A percentile compares a stretch with the other conserved stretches of the same genome.
phyloP scores from a whole-genome alignment of 768 basidiomycete species.

The Podaxis pistillaris region DNA sequence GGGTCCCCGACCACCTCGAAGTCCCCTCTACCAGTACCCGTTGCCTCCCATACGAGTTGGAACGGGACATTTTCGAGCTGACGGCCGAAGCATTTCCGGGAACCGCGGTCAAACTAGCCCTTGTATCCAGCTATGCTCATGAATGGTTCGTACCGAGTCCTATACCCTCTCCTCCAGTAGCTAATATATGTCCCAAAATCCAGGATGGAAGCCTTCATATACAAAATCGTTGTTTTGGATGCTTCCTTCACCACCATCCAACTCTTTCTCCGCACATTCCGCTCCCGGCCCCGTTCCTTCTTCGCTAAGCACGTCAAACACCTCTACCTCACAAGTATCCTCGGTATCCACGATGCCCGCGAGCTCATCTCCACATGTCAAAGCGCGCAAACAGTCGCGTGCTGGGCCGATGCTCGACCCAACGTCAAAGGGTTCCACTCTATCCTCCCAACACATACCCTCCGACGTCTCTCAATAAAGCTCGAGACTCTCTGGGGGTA shows the following conservation, averaged over 20 bases:
- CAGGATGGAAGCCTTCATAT: conserved; percentile 33
- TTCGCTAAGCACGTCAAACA: conserved; percentile 27
- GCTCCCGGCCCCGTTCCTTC: conserved; percentile 25
- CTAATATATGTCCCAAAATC: neutral
- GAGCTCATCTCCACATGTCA: conserved; percentile 26
- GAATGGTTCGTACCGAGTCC: conserved; percentile 21
- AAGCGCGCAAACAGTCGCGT: conserved; percentile 22
- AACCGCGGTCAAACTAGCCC: conserved; percentile 24
- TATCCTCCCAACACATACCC: conserved; percentile 9
- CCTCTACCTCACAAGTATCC: conserved; percentile 25
- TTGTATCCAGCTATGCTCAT: conserved; percentile 25
- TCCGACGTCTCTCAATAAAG: conserved; percentile 24
- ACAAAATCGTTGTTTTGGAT: conserved; percentile 30
- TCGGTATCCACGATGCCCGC: conserved; percentile 21
- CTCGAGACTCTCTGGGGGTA: conserved; percentile 19
- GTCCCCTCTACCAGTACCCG: neutral
- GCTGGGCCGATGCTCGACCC: conserved; percentile 24
- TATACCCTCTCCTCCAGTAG: neutral
- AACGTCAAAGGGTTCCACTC: conserved; percentile 8
- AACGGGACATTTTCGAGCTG: conserved; percentile 33
- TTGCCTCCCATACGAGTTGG: conserved; percentile 31
- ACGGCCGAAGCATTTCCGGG: conserved; percentile 25
- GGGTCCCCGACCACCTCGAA: neutral
- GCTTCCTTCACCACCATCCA: conserved; percentile 16
- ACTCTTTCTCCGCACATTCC: conserved; percentile 29